Evolutionary conservation across 78 protist genomes (phyloP), one percentile per base, ranked within the genome.

Genomic region (Dictyostelium discoideum): DNA sequence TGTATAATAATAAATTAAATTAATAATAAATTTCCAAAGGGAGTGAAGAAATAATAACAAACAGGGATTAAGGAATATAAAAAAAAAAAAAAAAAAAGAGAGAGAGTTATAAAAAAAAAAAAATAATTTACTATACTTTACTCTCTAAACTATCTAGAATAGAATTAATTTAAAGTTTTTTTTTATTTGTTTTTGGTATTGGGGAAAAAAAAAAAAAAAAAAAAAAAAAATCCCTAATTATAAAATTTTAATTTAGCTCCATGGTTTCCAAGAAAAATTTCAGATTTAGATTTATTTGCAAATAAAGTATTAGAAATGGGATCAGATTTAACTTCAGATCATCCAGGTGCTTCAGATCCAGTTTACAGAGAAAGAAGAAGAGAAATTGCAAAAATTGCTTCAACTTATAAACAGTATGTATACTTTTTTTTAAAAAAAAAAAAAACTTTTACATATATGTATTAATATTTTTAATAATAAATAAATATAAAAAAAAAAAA

Each of bases 291-390:
- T 72, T 60, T 76, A 39, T 96, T 89, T 32, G 93, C 96, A 7
- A 78, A 67, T 29, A 84, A 82, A 42, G 79, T 76, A 57, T 84
- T 97, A 50, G 97, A 82, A 26, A 85, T 69, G 86, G 98, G 98
- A 6, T 42, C 50, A 16, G 98, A 98, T 5, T 84, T 98, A 29
- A 69, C 79, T 9, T 57, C 97, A 8, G 99, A 98, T 79, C 99
- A 98, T 74, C 99, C 99, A 8, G 99, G 99, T 67, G 97, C 97
- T 48, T 73, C 93, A 42, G 99, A 98, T 87, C 57, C 63, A n/a
- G 98, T 29, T 8, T 98, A 98, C 97, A 82, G 97, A 37, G 90
- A 50, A 54, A 94, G 99, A 40, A 93, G 99, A 85, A 46, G 40
- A 50, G 78, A 39, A 46, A 93, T 98, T 65, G 92, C 98, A 11